Conservation (phyloP, 257 asterid genomes). For the Schizonepeta tenuifolia region DNA sequence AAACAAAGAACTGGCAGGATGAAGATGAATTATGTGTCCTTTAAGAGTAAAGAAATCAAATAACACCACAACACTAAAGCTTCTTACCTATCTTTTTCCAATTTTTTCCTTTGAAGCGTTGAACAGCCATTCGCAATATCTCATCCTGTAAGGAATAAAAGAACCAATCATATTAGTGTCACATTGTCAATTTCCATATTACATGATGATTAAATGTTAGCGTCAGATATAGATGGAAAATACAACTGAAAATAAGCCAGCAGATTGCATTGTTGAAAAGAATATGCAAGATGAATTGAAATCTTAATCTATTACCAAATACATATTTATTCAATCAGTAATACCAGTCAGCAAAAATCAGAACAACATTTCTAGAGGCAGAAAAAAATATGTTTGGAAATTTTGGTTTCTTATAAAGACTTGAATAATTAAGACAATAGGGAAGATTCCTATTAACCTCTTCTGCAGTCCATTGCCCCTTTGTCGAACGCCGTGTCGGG, state of each 20-base stretch:
- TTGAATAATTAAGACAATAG: background rate
- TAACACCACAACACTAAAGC: conserved; percentile 26
- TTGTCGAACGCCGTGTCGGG: conserved; percentile 97
- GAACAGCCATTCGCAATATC: conserved; percentile 78
- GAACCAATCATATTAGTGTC: conserved; percentile 23
- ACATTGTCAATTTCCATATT: conserved; percentile 14
- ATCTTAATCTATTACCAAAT: conserved; percentile 6
- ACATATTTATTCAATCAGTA: background rate
- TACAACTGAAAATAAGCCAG: conserved; percentile 15
- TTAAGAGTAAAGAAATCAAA: conserved; percentile 14
- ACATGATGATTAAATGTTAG: background rate
- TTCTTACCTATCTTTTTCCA: conserved; percentile 91
- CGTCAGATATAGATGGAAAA: conserved; percentile 6
- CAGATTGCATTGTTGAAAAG: conserved; percentile 23
- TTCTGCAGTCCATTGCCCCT: conserved; percentile 97
- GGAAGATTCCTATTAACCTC: conserved; percentile 60
- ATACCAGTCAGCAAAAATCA: background rate
- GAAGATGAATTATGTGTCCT: conserved; percentile 18
- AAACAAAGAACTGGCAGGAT: conserved; percentile 24
- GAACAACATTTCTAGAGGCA: conserved; percentile 7
- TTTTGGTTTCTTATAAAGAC: conserved; percentile 13
- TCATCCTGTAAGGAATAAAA: conserved; percentile 72
- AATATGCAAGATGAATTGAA: conserved; percentile 7
- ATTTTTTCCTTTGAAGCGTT: conserved; percentile 87
- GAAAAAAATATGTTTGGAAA: background rate